A percentile compares a stretch with the other conserved stretches of the same genome.
phyloP scores from a whole-genome alignment of 139 green algal species.

The Chlorella sp. region DNA sequence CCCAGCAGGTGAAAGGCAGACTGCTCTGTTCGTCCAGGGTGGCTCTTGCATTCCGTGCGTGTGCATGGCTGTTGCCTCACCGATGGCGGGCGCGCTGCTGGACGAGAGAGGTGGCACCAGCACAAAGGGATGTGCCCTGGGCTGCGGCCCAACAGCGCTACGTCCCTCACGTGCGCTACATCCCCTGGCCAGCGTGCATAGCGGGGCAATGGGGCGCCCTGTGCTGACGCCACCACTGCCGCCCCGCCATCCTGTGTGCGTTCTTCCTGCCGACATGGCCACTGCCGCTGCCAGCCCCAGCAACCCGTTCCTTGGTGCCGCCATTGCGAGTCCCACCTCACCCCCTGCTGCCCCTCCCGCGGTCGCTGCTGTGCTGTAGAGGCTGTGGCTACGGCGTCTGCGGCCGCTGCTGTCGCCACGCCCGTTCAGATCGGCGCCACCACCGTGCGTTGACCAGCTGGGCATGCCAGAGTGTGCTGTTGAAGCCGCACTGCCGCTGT shows the following conservation, averaged over 20 bases:
- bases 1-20: too few species aligned
- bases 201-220: neutral
- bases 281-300: too few species aligned
- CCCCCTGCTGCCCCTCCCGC: neutral
- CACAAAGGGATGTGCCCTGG: neutral
- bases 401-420: neutral
- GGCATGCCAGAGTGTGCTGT: neutral
- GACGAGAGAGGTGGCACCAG: neutral
- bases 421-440: neutral
- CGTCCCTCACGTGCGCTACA: too few species aligned
- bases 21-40: neutral
- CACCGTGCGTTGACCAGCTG: neutral
- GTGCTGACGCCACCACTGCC: neutral
- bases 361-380: neutral
- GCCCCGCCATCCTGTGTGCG: neutral
- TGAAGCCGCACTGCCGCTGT: neutral
- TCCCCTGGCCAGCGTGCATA: too few species aligned
- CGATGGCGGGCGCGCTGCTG: too few species aligned
- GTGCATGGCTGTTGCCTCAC: too few species aligned
- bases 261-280: neutral
- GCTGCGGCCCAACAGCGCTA: neutral
- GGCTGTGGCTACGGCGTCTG: neutral
- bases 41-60: too few species aligned
- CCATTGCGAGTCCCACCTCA: neutral
- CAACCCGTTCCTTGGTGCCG: conserved; percentile 1